Evolutionary conservation across 108 stramenopile genomes (phyloP).

Genomic region (Tribonema minus): DNA sequence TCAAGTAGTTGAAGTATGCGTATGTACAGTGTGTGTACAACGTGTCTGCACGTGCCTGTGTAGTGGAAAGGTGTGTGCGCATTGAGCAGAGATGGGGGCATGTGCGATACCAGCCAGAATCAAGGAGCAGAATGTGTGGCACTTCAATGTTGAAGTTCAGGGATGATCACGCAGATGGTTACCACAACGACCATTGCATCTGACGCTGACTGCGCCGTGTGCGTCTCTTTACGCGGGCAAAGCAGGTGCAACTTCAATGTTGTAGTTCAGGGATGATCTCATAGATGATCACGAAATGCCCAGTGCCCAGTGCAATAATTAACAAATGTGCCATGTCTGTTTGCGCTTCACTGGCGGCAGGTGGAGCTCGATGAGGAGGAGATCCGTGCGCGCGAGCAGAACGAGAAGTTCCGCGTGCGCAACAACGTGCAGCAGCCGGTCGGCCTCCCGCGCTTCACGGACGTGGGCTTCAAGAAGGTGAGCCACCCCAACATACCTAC

Average conservation of each 20-base stretch:
- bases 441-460: slow-evolving; percentile 36
- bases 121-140: background rate
- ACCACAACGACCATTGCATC: too few relatives aligned
- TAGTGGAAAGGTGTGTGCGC: background rate
- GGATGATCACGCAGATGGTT: background rate
- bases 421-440: slow-evolving; percentile 28
- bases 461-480: slow-evolving; percentile 31
- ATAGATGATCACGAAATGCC: background rate
- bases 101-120: too few relatives aligned
- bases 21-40: background rate
- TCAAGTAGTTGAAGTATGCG: background rate
- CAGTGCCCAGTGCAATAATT: background rate
- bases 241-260: background rate
- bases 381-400: background rate
- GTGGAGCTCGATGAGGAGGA: background rate
- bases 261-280: background rate
- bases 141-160: background rate
- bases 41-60: background rate
- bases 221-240: background rate
- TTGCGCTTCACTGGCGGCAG: too few relatives aligned
- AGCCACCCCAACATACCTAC: too few relatives aligned
- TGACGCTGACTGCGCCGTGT: background rate
- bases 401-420: background rate
- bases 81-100: too few relatives aligned
- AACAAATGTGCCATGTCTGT: background rate